phyloP scores from a whole-genome alignment of 306 rosid species.

The Mimosa pudica region DNA sequence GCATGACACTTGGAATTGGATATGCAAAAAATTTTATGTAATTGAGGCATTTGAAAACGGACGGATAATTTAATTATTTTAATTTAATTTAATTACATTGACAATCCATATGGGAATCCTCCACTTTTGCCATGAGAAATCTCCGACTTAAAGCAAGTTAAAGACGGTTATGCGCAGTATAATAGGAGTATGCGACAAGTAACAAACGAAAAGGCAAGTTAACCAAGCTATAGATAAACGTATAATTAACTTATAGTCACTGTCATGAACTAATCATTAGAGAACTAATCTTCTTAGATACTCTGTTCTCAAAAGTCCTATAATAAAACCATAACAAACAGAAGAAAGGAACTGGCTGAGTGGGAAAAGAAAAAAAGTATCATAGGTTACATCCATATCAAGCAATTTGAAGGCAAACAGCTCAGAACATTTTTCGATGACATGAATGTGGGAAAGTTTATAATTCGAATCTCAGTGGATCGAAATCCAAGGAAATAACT shows the following conservation, averaged over 20 bases:
- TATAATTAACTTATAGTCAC: not conserved
- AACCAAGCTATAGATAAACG: not conserved
- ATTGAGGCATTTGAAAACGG: not conserved
- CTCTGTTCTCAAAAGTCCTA: not conserved
- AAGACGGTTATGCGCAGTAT: conserved; percentile 7
- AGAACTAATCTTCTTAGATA: not conserved
- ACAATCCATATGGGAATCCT: conserved; percentile 4
- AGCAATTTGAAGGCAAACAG: not conserved
- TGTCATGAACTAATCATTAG: not conserved
- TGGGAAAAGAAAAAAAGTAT: not conserved
- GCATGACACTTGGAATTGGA: too few species aligned
- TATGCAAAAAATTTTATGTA: too few species aligned
- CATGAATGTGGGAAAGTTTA: not conserved
- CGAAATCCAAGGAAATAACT: not conserved
- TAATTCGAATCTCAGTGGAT: not conserved
- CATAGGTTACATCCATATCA: not conserved
- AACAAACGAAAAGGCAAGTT: not conserved
- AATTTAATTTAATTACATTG: not conserved
- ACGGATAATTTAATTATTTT: conserved; percentile 33
- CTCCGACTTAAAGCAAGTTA: conserved; percentile 6
- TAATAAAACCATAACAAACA: not conserved
- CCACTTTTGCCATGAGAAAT: not conserved
- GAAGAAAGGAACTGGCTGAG: not conserved
- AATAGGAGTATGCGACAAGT: not conserved
- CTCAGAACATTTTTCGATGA: not conserved